Percentiles rank a stretch among this genome's conserved stretches.
Evolutionary conservation across 2,329 filamentous ascomycete genomes (phyloP).

Genomic region (Coniochaeta sp.): DNA sequence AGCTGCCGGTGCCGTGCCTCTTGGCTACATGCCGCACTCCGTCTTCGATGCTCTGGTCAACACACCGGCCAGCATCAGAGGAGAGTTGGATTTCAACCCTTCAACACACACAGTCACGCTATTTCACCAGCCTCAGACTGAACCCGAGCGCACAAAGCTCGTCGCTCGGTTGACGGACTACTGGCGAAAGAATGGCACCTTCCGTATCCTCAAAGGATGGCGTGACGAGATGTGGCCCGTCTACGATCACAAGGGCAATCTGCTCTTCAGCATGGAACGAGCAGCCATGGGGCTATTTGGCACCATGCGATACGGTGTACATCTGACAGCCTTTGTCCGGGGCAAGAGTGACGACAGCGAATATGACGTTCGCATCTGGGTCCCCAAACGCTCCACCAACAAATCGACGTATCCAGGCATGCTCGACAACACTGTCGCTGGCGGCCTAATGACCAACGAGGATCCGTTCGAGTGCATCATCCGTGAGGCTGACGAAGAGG

Average conservation of each 20-base stretch:
- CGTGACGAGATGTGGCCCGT: slow-evolving; percentile 74
- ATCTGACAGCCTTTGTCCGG: slow-evolving; percentile 67
- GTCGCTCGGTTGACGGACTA: slow-evolving; percentile 51
- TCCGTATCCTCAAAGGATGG: slow-evolving; percentile 72
- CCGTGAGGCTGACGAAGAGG: slow-evolving; percentile 84
- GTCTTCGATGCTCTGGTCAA: slow-evolving; percentile 41
- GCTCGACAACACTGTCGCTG: slow-evolving; percentile 89
- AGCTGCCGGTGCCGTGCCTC: slow-evolving; percentile 52
- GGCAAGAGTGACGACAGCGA: slow-evolving; percentile 29
- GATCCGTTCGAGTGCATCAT: slow-evolving; percentile 73
- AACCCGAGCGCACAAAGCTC: slow-evolving; percentile 52
- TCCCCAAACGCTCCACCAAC: slow-evolving; percentile 63
- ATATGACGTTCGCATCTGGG: slow-evolving; percentile 70
- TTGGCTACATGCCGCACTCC: slow-evolving; percentile 52
- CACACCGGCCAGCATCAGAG: slow-evolving; percentile 41
- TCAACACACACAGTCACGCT: slow-evolving; percentile 55
- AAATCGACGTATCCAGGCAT: slow-evolving; percentile 91
- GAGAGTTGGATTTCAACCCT: slow-evolving; percentile 55
- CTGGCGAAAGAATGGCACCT: slow-evolving; percentile 64
- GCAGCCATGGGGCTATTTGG: slow-evolving; percentile 67
- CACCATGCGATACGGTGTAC: slow-evolving; percentile 69
- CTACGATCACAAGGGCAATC: slow-evolving; percentile 53
- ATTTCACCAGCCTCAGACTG: slow-evolving; percentile 44
- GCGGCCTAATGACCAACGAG: slow-evolving; percentile 74
- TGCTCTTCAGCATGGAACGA: slow-evolving; percentile 73